Conservation (phyloP, 1,284 basidiomycete genomes). For the Tilletia walkeri region DNA sequence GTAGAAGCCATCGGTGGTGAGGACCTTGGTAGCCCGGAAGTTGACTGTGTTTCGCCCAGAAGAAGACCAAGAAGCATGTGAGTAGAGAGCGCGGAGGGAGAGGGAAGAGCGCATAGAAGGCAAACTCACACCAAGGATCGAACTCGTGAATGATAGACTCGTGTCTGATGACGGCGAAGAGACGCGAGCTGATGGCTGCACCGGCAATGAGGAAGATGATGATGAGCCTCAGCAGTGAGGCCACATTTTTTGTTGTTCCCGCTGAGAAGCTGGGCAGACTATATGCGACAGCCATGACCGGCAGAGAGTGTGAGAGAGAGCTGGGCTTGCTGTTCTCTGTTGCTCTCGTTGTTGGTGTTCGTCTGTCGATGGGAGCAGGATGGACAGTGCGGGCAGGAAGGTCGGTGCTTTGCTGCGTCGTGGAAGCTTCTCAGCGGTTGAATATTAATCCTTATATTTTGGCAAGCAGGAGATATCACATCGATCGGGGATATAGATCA, state of each 20-base stretch:
- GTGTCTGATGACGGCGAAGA: slow-evolving; percentile 96
- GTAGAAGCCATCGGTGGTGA: slow-evolving; percentile 63
- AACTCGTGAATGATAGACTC: slow-evolving; percentile 99
- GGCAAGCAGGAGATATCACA: too few relatives aligned
- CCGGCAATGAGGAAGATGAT: slow-evolving; percentile 57
- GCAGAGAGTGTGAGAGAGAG: too few relatives aligned
- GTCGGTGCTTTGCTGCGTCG: too few relatives aligned
- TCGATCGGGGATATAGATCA: too few relatives aligned
- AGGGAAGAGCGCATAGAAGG: not conserved
- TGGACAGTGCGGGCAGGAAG: too few relatives aligned
- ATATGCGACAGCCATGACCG: slow-evolving; percentile 20
- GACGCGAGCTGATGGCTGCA: slow-evolving; percentile 88
- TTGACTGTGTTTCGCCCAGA: slow-evolving; percentile 23
- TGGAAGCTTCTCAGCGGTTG: too few relatives aligned
- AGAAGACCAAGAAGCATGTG: not conserved
- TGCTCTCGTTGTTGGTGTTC: too few relatives aligned
- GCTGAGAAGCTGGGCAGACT: slow-evolving; percentile 24
- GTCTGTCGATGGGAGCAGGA: too few relatives aligned
- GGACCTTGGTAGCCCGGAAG: slow-evolving; percentile 70
- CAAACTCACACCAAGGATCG: slow-evolving; percentile 83
- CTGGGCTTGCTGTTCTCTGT: too few relatives aligned
- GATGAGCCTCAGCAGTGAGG: slow-evolving; percentile 48
- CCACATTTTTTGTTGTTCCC: slow-evolving; percentile 39
- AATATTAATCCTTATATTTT: too few relatives aligned
- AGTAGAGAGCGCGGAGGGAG: slow-evolving; percentile 18